Conservation (phyloP, 306 rosid genomes). For the Malus fusca region DNA sequence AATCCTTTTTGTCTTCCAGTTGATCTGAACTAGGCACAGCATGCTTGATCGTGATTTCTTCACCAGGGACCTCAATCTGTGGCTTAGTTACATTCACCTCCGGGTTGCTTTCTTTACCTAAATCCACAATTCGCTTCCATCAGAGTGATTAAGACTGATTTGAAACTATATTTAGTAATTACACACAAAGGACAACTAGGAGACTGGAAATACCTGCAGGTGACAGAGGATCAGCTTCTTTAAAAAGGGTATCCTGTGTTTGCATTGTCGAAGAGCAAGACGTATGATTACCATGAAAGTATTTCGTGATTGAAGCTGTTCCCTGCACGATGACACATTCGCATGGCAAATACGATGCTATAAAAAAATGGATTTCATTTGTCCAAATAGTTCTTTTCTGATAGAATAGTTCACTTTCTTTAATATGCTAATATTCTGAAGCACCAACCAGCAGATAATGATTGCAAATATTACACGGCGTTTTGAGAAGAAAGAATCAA, state of each 20-base stretch:
- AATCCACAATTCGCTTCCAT: constrained; percentile 16
- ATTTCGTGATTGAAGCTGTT: constrained; percentile 68
- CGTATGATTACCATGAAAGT: constrained; percentile 49
- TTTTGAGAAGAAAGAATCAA: background rate
- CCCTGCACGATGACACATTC: constrained; percentile 37
- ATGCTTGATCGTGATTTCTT: constrained; percentile 26
- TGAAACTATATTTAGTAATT: background rate
- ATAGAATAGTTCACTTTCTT: background rate
- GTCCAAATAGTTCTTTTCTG: background rate
- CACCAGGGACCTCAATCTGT: constrained; percentile 33
- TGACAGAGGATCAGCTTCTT: constrained; percentile 44
- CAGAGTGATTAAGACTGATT: constrained; percentile 10
- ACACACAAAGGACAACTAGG: constrained; percentile 8
- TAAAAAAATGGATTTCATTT: background rate
- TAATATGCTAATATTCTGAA: background rate
- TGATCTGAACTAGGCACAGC: constrained; percentile 35
- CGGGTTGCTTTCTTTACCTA: constrained; percentile 44
- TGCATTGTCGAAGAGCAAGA: constrained; percentile 36
- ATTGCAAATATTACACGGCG: background rate
- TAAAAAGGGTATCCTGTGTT: constrained; percentile 23
- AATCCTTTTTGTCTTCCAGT: constrained; percentile 30
- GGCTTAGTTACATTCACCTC: constrained; percentile 35
- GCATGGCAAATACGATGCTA: background rate
- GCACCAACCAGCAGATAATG: background rate
- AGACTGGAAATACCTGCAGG: constrained; percentile 50